Base-by-base conservation (phyloP, 441 rosid species). In the Erysimum cheiri region DNA sequence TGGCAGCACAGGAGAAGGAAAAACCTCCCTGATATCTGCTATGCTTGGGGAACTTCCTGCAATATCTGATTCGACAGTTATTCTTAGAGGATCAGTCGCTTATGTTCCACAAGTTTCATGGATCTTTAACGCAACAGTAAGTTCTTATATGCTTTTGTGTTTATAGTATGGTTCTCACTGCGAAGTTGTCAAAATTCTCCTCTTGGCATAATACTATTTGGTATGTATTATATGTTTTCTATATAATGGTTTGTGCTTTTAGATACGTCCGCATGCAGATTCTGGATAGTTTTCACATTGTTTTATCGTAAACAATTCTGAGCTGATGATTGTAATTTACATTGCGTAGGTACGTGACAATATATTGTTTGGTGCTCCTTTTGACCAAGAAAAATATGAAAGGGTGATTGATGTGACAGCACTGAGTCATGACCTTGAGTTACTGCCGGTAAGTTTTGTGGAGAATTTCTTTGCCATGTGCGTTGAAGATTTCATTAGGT, bases 81-180 rank as follows among this genome's bases (percentile, higher is more conserved):
- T 79, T 66, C 71, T 87, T 47, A 86, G 97, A 82, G 99, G 99
- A 80, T 78, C 82, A 1, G 96, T 88, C 37, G 91, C 98, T 70
- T 94, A 94, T 87, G 97, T 90, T 78, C 96, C 99, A 76, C 99
- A 94, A 83, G 88, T 92, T 77, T 94, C 98, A n/a, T 94, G 98
- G 97, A 94, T 94, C 80, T 94, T 94, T 74, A 94, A 92, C 83
- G 99, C 96, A 40, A 90, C 99, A 49, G 99, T 94, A 82, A 69
- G 90, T 82, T 73, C 33, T 63, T 11, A 4, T 65, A 43, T 82
- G 67, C 50, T 73, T 73, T 24, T 74, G 37, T 70, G 33, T 62
- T 54, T 43, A 48, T 59, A 32, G 49, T 57, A 60, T 69, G 62
- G 29, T 57, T 72, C 19, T 65, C 31, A 26, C 43, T 46, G 64